Base-by-base conservation (phyloP, 208 protist genomes). In the Trypanosoma theileri region DNA sequence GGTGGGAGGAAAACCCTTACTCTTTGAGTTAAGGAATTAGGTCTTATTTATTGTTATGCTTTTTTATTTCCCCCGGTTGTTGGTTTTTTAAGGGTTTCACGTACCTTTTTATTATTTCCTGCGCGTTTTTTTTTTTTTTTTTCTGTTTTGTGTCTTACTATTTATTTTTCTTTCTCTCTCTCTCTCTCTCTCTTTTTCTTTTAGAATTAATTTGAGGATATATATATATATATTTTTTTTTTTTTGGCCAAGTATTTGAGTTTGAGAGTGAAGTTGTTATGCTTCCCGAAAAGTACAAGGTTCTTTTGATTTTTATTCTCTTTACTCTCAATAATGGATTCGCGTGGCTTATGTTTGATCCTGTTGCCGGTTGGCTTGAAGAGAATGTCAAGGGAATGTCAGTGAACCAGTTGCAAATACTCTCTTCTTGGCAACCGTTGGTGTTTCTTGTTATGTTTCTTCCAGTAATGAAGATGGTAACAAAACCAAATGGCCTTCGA, bases 251-350 rank as follows among this genome's bases (percentile, higher is more conserved):
- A 40, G 28, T 56, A 10, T 16, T 19, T 4, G 21, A 42, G 10
- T 17, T 11, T 50, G 19, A 4, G 9, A 63, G 21, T 3, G 28
- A 0, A 19, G 61, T 69, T 53, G 45, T 69, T 61, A 69, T 69
- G 64, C 21, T 69, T 61, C 13, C 52, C 26, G 75, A 83, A 42
- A 94, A 92, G 77, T 88, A 92, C 69, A 80, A 66, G 53, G 89
- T 85, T 66, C 73, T 95, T 26, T n/a, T 84, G 57, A 89, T 93
- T 57, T 95, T 95, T 65, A 82, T 86, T 50, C 59, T 93, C 9
- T 93, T 95, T 63, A 84, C 86, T 8, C 81, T 88, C 21, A 92
- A 95, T 71, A 92, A 95, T 82, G 89, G 89, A 9, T 95, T 93
- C 57, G 82, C 86, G 1, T 95, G 89, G 87, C 76, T 95, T 40